Evolutionary conservation across 2,329 filamentous ascomycete species (phyloP), one percentile per base, ranked within the genome.

Genomic region (Fusarium nurragi): DNA sequence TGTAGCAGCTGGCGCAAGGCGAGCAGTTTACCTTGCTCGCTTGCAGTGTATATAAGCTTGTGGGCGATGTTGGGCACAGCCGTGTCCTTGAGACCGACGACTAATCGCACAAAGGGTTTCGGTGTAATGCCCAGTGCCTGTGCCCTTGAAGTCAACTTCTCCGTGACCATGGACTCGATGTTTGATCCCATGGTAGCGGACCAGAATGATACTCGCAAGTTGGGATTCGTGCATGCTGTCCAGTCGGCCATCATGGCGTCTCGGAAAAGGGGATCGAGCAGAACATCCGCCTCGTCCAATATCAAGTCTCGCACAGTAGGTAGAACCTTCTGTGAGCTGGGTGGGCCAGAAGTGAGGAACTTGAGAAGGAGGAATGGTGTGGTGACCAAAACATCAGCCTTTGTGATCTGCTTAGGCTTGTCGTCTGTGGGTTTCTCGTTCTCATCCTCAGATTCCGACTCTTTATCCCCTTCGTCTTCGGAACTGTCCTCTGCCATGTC

Each of bases 171-270:
- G 19, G 88, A 83, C 79, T 99, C 95, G 38, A 98, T 91, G 69
- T 90, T 95, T 16, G 94, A 97, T 5, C 92, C 93, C 89, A 99
- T 97, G 0, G 95, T 99, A 14, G 95, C 95, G 14, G 95, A 98
- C 93, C 94, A 99, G 60, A 97, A 88, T 11, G 91, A 92, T 5
- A 93, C 83, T 22, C 88, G 86, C 10, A 98, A 81, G n/a, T 83
- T 78, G 4, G 86, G 82, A 67, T 89, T 88, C 4, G 82, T 88
- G 76, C 94, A 94, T 4, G 91, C 86, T 38, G 87, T 86, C 93
- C 94, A 97, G 63, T 98, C 89, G 5, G 86, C 85, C 34, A 96
- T 81, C 0, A 93, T 97, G 76, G 97, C 93, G 21, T 95, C 90
- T 55, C 91, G 87, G 81, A 99, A 99, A 6, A 97, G 83, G 16